Evolutionary conservation across 2,329 filamentous ascomycete genomes (phyloP), one percentile per base, ranked within the genome.

Genomic region (Macrophomina tecta): DNA sequence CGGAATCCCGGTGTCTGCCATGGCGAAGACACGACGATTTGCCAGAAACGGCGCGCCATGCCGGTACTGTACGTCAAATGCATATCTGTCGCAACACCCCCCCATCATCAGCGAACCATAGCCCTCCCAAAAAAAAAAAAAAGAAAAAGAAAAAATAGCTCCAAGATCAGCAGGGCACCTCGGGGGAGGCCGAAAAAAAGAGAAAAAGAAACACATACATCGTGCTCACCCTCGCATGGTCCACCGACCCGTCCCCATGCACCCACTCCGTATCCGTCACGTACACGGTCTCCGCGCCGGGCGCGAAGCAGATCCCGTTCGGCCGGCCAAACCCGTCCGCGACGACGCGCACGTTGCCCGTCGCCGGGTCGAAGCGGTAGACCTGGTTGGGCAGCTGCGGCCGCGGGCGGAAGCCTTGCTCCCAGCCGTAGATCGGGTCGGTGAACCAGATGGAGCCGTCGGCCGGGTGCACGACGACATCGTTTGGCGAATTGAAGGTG

Each of bases 11-110:
- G 75, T 74, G 38, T 80, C 77, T 0, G 81, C 80, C 68, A 82
- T 83, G 1, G 85, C 82, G 69, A 89, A 88, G 0, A 86, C 72
- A 30, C 84, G 81, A 56, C 80, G 80, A 70, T 86, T 85, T 0
- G 72, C 14, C n/a, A 60, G 30, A 23, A 60, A 60, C 16, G 38
- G 55, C 18, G 34, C 28, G n/a, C 55, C 18, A 71, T 9, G 87
- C 74, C 58, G 83, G 83, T 0, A n/a, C 23, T 7, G 78, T 23
- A 82, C 69, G 51, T 82, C 79, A 56, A 77, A 83, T 0, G 78
- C 77, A 55, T 82, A 82, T 23, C 82, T 78, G 0, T 3, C 1
- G 9, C 36, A 16, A 14, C 42, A 42, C 2, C 36, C 6, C 6
- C 36, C 36, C 6, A 38, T 1, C 23, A 23, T 23, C 23, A 23